Evolutionary conservation across 805 yeast genomes (phyloP), one percentile per base, ranked within the genome.

Genomic region (Saturnispora gosingensis): DNA sequence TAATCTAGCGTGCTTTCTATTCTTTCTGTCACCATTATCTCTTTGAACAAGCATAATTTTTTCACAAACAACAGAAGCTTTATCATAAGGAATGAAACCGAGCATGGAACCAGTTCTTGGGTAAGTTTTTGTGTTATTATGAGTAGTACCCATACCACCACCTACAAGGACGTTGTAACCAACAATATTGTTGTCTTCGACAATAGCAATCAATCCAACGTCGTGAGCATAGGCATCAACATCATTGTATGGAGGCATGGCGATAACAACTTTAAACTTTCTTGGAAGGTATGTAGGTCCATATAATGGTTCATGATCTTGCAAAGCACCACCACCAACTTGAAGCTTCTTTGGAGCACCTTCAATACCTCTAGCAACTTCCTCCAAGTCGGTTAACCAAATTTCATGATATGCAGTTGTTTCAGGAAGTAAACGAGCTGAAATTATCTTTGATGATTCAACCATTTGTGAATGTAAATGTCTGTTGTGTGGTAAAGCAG

Each of bases 61-160:
- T 69, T 91, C 97, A 68, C 96, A 87, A 20, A 84, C 96, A 48
- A 77, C 69, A 55, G 80, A 82, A 46, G 88, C 76, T 66, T 88
- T 78, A 48, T 83, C 90, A 54, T 74, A 73, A 4, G 80, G 57
- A 46, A 83, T 81, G 63, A 72, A 91, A 27, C 98, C 98, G 58
- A 91, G 77, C 69, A 81, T 71, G 18, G 96, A 83, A 56, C 96
- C 98, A 5, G 96, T 80, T 72, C 98, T 80, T 61, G 98, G 98
- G 66, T 91, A 91, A 0, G 98, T 91, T 76, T 91, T 91, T 64
- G 84, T 85, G 74, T 91, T 91, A 77, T 90, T 91, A 68, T 91
- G 98, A 13, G 98, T 91, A 42, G 95, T 80, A 62, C 98, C 98
- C 98, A 91, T 91, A 76, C 98, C 98, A 73, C 98, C 98, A 69